Percentiles rank a stretch among this genome's conserved stretches.
phyloP scores from a whole-genome alignment of 139 green algal species.

The Parachlorella kessleri region DNA sequence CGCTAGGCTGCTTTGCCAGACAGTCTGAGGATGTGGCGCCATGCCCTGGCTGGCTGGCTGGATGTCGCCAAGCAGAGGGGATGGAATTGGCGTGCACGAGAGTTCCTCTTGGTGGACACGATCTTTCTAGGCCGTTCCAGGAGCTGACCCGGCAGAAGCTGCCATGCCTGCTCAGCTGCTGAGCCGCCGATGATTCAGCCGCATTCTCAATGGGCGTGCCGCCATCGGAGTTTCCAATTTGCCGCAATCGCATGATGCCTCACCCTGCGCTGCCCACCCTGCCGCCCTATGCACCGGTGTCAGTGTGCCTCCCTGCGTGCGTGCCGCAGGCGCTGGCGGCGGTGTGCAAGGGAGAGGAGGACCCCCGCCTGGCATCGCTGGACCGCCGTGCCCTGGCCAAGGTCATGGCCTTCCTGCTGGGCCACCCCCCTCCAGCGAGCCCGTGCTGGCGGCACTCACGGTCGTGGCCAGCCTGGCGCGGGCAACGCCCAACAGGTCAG shows the following conservation, averaged over 20 bases:
- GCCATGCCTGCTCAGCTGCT: background rate
- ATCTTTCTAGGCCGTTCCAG: no score
- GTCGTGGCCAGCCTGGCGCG: slow-evolving; percentile 2
- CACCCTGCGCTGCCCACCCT: no score
- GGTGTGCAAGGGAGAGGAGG: slow-evolving; percentile 18
- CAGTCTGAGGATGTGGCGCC: background rate
- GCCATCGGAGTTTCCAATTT: no score
- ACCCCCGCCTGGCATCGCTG: slow-evolving; percentile 26
- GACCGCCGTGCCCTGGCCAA: background rate
- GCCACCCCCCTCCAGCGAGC: background rate
- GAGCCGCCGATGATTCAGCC: no score
- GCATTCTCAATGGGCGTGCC: no score
- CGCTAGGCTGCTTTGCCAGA: background rate
- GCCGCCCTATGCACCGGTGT: no score
- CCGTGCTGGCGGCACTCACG: slow-evolving; percentile 15
- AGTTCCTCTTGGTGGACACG: no score
- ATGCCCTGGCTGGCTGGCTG: no score
- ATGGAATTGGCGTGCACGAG: no score
- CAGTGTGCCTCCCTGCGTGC: no score
- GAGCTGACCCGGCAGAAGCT: background rate
- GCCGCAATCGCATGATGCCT: no score
- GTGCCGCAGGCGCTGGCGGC: slow-evolving; percentile 10
- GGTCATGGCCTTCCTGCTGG: slow-evolving; percentile 18
- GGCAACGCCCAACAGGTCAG: background rate
- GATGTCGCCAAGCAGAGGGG: no score